These are phyloP conservation scores for Cladosporium sp. DNA, from an alignment of 2,329 filamentous ascomycete genomes.

Conservation along the genomic window DNA sequence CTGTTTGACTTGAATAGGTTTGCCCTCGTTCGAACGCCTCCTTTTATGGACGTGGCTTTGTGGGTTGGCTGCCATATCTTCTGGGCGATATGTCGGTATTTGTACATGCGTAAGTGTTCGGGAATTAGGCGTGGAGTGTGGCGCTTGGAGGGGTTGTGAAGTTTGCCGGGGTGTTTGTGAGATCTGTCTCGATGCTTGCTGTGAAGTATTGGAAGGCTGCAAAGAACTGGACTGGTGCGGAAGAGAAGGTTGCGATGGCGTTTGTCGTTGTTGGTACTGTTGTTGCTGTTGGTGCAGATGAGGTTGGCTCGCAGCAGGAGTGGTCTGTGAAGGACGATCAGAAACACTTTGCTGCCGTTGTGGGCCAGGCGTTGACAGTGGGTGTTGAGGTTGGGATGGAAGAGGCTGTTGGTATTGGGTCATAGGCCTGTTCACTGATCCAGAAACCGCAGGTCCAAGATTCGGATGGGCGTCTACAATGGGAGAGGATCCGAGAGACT, in stretches of 20 bases:
- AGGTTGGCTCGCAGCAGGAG: neutral
- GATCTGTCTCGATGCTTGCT: neutral
- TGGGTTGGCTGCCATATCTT: slow-evolving; percentile 1
- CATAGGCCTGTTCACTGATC: neutral
- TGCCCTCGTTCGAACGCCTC: slow-evolving; percentile 28
- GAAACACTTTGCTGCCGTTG: slow-evolving; percentile 3
- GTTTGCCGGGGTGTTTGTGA: slow-evolving; percentile 12
- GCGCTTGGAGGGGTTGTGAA: slow-evolving; percentile 14
- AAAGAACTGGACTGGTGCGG: neutral
- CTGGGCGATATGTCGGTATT: slow-evolving; percentile 6
- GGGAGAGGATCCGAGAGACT: neutral
- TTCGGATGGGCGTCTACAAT: neutral
- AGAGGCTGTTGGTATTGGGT: neutral
- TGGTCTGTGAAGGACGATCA: neutral
- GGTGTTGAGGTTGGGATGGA: neutral
- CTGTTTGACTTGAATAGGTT: slow-evolving; percentile 16
- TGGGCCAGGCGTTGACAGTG: neutral
- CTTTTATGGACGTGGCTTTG: slow-evolving; percentile 20
- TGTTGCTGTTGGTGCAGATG: neutral
- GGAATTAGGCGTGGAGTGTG: slow-evolving; percentile 11
- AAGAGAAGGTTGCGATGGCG: neutral
- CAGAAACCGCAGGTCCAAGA: neutral
- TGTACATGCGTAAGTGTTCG: slow-evolving; percentile 11
- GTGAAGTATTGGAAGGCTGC: neutral
- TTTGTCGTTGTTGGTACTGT: neutral